Evolutionary conservation across 768 basidiomycete genomes (phyloP).

Genomic region (Tylopilus subfusipes): DNA sequence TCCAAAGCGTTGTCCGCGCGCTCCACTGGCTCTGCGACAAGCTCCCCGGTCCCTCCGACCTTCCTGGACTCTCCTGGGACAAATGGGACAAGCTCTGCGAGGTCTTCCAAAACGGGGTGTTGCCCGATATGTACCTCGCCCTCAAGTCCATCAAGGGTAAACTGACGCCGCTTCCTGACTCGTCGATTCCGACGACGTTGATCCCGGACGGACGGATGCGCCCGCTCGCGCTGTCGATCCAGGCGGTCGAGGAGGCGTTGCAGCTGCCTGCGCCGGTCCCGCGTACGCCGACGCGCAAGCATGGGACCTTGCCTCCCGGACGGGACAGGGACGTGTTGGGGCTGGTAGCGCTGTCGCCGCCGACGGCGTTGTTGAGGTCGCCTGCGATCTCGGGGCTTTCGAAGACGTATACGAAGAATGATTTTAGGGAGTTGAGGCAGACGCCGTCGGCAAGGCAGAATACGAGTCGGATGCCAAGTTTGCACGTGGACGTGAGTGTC

Average conservation of each 20-base stretch:
- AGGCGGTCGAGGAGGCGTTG: conserved; percentile 48
- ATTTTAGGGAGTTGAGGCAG: conserved; percentile 75
- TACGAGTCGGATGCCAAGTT: conserved; percentile 82
- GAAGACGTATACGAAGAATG: conserved; percentile 77
- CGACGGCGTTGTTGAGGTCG: conserved; percentile 64
- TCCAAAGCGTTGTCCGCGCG: conserved; percentile 40
- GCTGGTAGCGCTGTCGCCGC: conserved; percentile 64
- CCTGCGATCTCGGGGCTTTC: conserved; percentile 75
- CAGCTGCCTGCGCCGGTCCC: conserved; percentile 39
- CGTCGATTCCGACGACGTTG: conserved; percentile 26
- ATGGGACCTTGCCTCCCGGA: conserved; percentile 27
- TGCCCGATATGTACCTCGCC: conserved; percentile 26
- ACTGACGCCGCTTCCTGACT: conserved; percentile 27
- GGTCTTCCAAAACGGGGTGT: conserved; percentile 27
- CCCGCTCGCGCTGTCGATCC: conserved; percentile 41
- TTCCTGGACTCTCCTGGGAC: conserved; percentile 47
- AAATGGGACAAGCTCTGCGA: conserved; percentile 47
- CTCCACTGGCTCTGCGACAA: conserved; percentile 57
- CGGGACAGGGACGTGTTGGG: conserved; percentile 42
- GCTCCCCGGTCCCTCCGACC: conserved; percentile 41
- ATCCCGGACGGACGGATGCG: conserved; percentile 31
- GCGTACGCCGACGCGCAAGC: conserved; percentile 50
- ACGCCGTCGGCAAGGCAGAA: conserved; percentile 69
- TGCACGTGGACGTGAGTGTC: conserved; percentile 68
- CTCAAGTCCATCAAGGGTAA: conserved; percentile 34